Conservation (phyloP, 176 grass and related monocot species). For the Typha latifolia region DNA sequence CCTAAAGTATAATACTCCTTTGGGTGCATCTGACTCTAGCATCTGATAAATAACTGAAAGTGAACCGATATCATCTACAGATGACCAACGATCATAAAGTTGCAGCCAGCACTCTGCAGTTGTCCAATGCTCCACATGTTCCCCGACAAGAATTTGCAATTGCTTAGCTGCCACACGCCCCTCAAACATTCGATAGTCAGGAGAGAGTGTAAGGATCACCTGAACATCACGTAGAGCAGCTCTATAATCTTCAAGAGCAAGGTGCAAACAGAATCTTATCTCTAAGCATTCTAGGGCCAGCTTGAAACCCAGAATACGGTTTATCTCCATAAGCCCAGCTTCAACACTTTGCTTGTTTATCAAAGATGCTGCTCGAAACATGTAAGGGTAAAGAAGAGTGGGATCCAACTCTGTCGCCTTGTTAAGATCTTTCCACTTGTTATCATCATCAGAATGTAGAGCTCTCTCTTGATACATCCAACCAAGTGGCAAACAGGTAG, state of each 20-base stretch:
- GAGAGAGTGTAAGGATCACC: slow-evolving; percentile 73
- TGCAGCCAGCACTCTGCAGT: slow-evolving; percentile 97
- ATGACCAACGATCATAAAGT: slow-evolving; percentile 93
- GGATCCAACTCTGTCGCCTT: slow-evolving; percentile 87
- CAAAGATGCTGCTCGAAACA: slow-evolving; percentile 80
- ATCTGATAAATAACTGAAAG: slow-evolving; percentile 98
- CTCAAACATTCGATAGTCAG: slow-evolving; percentile 89
- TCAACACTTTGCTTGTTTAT: slow-evolving; percentile 87
- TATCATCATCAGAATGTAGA: slow-evolving; percentile 72
- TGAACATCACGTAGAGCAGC: slow-evolving; percentile 85
- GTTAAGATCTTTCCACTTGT: slow-evolving; percentile 74
- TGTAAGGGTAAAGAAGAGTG: slow-evolving; percentile 88
- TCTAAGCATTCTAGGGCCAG: slow-evolving; percentile 83
- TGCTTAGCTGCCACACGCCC: slow-evolving; percentile 70
- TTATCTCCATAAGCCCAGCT: slow-evolving; percentile 81
- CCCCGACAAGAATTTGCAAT: slow-evolving; percentile 69
- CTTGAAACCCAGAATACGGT: slow-evolving; percentile 81
- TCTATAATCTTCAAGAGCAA: slow-evolving; percentile 84
- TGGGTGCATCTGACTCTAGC: slow-evolving; percentile 88
- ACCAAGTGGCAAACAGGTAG: slow-evolving; percentile 68
- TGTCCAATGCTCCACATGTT: slow-evolving; percentile 94
- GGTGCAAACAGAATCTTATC: slow-evolving; percentile 83
- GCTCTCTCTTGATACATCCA: slow-evolving; percentile 99
- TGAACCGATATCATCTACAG: slow-evolving; percentile 96
- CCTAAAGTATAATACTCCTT: slow-evolving; percentile 93